Evolutionary conservation across 2,329 filamentous ascomycete genomes (phyloP), one percentile per base, ranked within the genome.

Genomic region (Chaetoscypha palmicola): DNA sequence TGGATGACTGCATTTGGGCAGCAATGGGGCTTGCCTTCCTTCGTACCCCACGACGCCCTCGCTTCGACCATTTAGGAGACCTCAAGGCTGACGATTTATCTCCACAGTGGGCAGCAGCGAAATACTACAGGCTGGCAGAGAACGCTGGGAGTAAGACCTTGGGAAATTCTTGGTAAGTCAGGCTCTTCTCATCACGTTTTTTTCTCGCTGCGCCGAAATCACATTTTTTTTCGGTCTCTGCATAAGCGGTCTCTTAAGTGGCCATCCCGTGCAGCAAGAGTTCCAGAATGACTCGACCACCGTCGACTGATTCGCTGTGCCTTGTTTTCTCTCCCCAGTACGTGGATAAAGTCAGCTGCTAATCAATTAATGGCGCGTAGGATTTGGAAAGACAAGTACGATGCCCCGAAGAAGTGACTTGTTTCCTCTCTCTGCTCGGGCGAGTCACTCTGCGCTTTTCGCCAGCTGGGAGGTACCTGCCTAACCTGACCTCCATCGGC

Each of bases 321-420:
- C 36, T 19, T 28, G 20, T 34, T 36, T 41, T 49, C 26, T 32
- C 26, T 31, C 14, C 32, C 19, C 14, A 34, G 32, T 46, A 34
- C 23, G 26, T 40, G 38, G 34, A 36, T 50, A 48, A 50, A 47
- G 39, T 45, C 44, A 38, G 43, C 44, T 50, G 48, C 49, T 47
- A 32, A 34, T 44, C 31, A 40, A 43, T 48, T 37, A 28, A 19
- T 16, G 8, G 35, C 34, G 41, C 43, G 41, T 45, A 68, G 68
- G 90, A 96, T 97, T 62, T 96, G 91, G 88, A 97, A 97, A 65
- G 89, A 94, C 51, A 97, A 97, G 68, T 96, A 97, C 68, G 76
- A 48, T 45, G 24, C 38, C 43, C 46, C 52, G 20, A 57, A 55
- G 50, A 56, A 54, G 41, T 57, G 41, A 50, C 14, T 19, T 3